These are phyloP conservation scores for Acephala macrosclerotiorum DNA, from an alignment of 2,329 filamentous ascomycete genomes.

Conservation along the genomic window DNA sequence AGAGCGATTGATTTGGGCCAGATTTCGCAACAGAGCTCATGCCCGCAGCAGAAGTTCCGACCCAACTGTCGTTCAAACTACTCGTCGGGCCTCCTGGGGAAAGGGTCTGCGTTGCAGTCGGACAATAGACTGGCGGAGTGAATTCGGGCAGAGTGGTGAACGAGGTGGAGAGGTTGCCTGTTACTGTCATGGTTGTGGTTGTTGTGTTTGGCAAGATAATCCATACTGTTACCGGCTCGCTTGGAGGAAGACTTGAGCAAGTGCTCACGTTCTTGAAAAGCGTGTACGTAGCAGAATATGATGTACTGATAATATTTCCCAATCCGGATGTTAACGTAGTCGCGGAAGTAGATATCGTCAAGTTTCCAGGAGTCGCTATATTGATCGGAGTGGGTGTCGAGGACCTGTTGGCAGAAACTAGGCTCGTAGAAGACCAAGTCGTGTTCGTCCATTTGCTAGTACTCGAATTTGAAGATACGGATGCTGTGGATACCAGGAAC, in stretches of 20 bases:
- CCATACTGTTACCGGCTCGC: conserved; percentile 34
- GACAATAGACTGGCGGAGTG: conserved; percentile 37
- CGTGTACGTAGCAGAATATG: neutral
- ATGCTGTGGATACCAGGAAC: neutral
- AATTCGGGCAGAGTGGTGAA: conserved; percentile 34
- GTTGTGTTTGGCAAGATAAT: conserved; percentile 38
- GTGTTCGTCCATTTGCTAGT: neutral
- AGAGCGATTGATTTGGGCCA: neutral
- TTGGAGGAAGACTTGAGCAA: conserved; percentile 23
- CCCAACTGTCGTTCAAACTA: neutral
- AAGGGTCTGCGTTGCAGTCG: neutral
- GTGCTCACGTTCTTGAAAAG: conserved; percentile 5
- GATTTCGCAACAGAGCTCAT: no score
- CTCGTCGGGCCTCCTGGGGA: neutral
- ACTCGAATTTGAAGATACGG: neutral
- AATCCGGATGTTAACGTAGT: neutral
- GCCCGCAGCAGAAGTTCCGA: neutral
- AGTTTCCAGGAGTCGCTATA: conserved; percentile 1
- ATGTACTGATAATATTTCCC: neutral
- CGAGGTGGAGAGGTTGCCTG: conserved; percentile 26
- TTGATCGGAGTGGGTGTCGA: neutral
- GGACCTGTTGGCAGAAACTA: neutral
- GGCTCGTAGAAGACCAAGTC: neutral
- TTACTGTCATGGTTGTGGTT: conserved; percentile 36
- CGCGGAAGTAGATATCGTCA: neutral